Base-by-base conservation (phyloP, 768 basidiomycete species). In the Dentipellis fragilis region DNA sequence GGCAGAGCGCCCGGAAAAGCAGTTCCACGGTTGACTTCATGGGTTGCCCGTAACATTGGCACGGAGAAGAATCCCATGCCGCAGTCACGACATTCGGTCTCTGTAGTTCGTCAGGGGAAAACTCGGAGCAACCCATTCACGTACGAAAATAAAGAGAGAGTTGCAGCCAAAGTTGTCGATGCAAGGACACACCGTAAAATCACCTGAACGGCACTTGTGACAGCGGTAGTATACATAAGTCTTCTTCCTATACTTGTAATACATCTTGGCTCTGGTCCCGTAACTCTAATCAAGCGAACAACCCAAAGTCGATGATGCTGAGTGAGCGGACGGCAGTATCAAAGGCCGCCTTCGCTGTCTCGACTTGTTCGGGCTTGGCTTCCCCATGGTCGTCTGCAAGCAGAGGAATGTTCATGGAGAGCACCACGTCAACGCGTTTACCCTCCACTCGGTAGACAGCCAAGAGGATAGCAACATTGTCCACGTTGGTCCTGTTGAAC, bases 351-450 rank as follows among this genome's bases (percentile, higher is more conserved):
- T 69, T 66, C 38, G 75, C 75, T 12, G 62, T 65, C 57, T 66
- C 64, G 39, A 70, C 68, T 51, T 72, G 70, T 57, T 68, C 64
- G n/a, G 63, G 68, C 39, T 79, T 73, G 14, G 71, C 75, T 45
- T 45, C n/a, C 19, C 48, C 48, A 22, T 23, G 19, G 23, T 49
- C 48, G 14, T 34, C 22, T 22, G 29, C 14, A 10, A 49, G 21
- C 40, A 75, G 70, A 34, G 94, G 94, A 19, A 88, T 77, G 69
- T 94, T 97, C 65, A 85, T 85, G 16, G 88, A 87, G 58, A 89
- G 76, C 29, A 96, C 87, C 19, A 99, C 67, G 66, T 99, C 96
- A 6, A 85, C 79, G 36, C 75, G 74, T 67, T 88, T 89, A 21
- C 72, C 64, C 62, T 79, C 72, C 19, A 95, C 73, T 36, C 95